Evolutionary conservation across 2,329 filamentous ascomycete genomes (phyloP), one percentile per base, ranked within the genome.

Genomic region (Fusarium sp.): DNA sequence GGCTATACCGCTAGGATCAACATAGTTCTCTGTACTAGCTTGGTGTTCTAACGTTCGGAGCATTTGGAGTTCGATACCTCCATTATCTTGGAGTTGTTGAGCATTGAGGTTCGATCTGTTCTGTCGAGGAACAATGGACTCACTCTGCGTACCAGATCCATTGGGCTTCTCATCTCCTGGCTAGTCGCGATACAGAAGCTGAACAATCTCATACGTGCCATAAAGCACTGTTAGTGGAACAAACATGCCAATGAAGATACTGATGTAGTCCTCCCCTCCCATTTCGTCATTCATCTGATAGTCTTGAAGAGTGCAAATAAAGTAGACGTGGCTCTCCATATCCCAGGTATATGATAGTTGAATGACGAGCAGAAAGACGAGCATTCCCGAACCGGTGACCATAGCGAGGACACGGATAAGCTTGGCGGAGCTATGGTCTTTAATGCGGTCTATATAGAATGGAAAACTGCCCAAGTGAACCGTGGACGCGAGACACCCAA

Each of bases 231-330:
- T 6, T 4, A 62, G 5, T 15, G 62, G 56, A 26, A 52, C 56
- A 22, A 61, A 44, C 2, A 35, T 20, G 12, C 12, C 3, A 12
- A 26, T 4, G 4, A 62, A 5, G 1, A 26, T 5, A 7, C 1
- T 1, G 8, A 31, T 17, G 2, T 3, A 20, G 2, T 28, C 18
- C 1, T 0, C 22, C 2, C 1, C 10, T n/a, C 0, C 7, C 26
- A 17, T 31, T 3, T n/a, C 28, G 1, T n/a, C 38, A 12, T 18
- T 24, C 7, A 62, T 31, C 8, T 7, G 31, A 28, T 44, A 65
- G 33, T 65, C 38, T 0, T 3, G 6, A 13, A 62, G 5, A 1
- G 28, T 28, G 2, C 64, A 67, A 7, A 3, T n/a, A 5, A 67
- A 66, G 6, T 58, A 67, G 13, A 58, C 64, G 9, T 51, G 51